phyloP scores from a whole-genome alignment of 2,329 filamentous ascomycete species.

The Leptographium radiaticola region DNA sequence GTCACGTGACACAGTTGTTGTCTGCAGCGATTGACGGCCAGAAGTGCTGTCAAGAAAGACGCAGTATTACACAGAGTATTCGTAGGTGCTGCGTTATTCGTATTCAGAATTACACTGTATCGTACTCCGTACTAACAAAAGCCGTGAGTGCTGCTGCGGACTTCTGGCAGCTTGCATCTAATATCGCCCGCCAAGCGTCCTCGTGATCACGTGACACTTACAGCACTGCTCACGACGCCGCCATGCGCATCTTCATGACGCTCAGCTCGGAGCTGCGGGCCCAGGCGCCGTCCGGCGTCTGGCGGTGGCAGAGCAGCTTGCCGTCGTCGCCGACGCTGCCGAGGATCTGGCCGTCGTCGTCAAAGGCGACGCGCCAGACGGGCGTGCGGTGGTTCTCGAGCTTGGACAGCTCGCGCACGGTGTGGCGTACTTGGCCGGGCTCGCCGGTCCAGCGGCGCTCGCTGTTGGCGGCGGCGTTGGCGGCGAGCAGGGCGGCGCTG shows the following conservation, averaged over 20 bases:
- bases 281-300: conserved; percentile 44
- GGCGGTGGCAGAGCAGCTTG: conserved; percentile 47
- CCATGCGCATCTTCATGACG: conserved; percentile 43
- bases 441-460: conserved; percentile 42
- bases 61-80: too few relatives aligned
- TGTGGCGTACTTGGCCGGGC: conserved; percentile 54
- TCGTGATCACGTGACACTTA: too few relatives aligned
- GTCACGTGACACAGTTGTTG: too few relatives aligned
- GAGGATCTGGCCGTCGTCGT: conserved; percentile 56
- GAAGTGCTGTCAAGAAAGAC: too few relatives aligned
- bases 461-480: conserved; percentile 10
- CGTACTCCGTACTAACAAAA: too few relatives aligned
- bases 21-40: too few relatives aligned
- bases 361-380: conserved; percentile 65
- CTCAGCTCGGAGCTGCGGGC: conserved; percentile 46
- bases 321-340: conserved; percentile 69
- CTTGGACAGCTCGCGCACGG: conserved; percentile 48
- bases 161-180: too few relatives aligned
- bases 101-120: too few relatives aligned
- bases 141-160: too few relatives aligned
- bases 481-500: not conserved
- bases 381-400: conserved; percentile 56
- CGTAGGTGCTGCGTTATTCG: too few relatives aligned
- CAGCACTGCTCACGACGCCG: conserved; percentile 18
- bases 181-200: too few relatives aligned